Evolutionary conservation across 2,329 filamentous ascomycete genomes (phyloP).

Genomic region (Trichophaea hybrida): DNA sequence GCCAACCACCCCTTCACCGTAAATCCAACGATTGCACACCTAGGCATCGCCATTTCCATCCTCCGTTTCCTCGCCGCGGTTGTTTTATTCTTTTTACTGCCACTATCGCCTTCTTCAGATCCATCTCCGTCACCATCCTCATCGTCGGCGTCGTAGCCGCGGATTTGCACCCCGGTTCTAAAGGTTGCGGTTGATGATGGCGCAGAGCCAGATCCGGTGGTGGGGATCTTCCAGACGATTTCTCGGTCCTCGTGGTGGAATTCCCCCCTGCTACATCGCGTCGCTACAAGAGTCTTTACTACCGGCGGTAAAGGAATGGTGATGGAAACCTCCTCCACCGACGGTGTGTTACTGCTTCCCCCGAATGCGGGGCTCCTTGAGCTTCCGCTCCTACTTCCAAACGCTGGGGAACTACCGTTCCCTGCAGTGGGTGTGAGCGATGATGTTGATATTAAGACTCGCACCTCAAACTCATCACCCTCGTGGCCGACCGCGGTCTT

Average conservation of each 20-base stretch:
- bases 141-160: constrained; percentile 29
- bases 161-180: constrained; percentile 27
- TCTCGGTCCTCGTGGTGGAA: constrained; percentile 25
- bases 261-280: constrained; percentile 24
- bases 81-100: constrained; percentile 27
- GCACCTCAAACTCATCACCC: constrained; percentile 79
- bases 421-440: constrained; percentile 32
- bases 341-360: constrained; percentile 22
- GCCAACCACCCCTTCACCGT: constrained; percentile 54
- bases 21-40: constrained; percentile 59
- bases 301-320: constrained; percentile 23
- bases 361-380: constrained; percentile 34
- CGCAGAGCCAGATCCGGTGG: constrained; percentile 15
- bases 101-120: constrained; percentile 29
- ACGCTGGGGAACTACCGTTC: constrained; percentile 17
- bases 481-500: constrained; percentile 60
- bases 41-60: constrained; percentile 63
- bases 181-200: constrained; percentile 22
- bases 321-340: constrained; percentile 25
- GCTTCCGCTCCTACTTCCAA: constrained; percentile 34
- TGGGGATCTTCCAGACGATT: constrained; percentile 25
- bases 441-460: constrained; percentile 44
- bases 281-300: constrained; percentile 23
- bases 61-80: constrained; percentile 34
- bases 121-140: constrained; percentile 39